Percentiles rank a stretch among this genome's conserved stretches.
These are phyloP conservation scores for Verticillium isaacii DNA, from an alignment of 2,329 filamentous ascomycete genomes.

Conservation along the genomic window DNA sequence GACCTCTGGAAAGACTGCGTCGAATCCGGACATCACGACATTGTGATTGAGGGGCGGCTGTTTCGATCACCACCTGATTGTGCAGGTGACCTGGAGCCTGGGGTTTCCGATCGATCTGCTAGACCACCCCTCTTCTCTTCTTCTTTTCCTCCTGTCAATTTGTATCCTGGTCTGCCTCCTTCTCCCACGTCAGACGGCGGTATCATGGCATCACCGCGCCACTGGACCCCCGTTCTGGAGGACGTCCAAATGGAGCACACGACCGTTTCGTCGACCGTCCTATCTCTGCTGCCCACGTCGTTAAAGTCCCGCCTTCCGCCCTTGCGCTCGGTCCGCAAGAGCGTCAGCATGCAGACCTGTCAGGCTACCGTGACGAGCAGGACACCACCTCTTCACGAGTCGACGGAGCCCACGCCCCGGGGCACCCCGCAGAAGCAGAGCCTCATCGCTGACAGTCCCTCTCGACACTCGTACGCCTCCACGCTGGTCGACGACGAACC, in stretches of 20 bases:
- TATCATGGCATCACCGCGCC: constrained; percentile 11
- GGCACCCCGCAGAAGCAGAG: not conserved
- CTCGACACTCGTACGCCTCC: not conserved
- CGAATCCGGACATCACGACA: not conserved
- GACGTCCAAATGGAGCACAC: constrained; percentile 25
- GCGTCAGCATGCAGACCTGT: constrained; percentile 25
- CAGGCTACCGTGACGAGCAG: constrained; percentile 5
- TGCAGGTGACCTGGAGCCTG: not conserved
- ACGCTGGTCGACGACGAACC: not conserved
- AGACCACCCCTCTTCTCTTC: not conserved
- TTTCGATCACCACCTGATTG: not conserved
- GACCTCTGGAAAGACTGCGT: not conserved
- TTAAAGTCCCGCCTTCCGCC: constrained; percentile 46
- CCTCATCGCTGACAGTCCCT: not conserved
- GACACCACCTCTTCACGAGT: not conserved
- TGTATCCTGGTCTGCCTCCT: not conserved
- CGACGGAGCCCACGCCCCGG: not conserved
- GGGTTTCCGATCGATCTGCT: not conserved
- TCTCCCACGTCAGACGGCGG: not conserved
- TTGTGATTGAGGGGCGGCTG: not conserved
- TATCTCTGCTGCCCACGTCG: constrained; percentile 47
- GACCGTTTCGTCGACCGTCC: constrained; percentile 40
- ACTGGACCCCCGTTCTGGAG: constrained; percentile 16
- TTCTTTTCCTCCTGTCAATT: not conserved
- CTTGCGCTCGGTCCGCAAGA: constrained; percentile 42